Percentiles rank a stretch among this genome's conserved stretches.
These are phyloP conservation scores for Spencermartinsiella europaea DNA, from an alignment of 805 yeast species.

Conservation along the genomic window DNA sequence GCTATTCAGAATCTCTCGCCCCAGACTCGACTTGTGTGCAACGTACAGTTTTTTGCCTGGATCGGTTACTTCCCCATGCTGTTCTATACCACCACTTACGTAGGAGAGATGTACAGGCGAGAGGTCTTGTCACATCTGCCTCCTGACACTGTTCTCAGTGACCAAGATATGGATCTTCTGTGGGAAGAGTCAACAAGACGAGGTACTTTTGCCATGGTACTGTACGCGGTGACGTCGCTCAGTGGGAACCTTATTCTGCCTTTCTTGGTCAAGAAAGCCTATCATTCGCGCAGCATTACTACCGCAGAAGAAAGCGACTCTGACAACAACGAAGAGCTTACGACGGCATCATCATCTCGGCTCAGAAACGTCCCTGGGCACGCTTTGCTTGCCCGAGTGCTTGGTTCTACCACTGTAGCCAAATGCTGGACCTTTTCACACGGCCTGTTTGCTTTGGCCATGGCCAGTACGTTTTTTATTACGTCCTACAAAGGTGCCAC, in stretches of 20 bases:
- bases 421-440: conserved; percentile 50
- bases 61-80: conserved; percentile 63
- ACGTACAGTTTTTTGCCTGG: conserved; percentile 62
- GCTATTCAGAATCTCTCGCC: conserved; percentile 39
- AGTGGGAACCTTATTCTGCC: conserved; percentile 44
- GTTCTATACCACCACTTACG: conserved; percentile 61
- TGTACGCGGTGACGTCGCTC: conserved; percentile 46
- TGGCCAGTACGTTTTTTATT: conserved; percentile 44
- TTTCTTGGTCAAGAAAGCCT: conserved; percentile 34
- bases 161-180: conserved; percentile 33
- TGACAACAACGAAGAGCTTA: conserved; percentile 11
- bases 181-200: conserved; percentile 46
- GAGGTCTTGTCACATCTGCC: conserved; percentile 35
- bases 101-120: conserved; percentile 48
- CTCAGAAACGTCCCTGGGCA: not conserved
- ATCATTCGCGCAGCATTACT: conserved; percentile 11
- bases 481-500: conserved; percentile 40
- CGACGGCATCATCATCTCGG: not conserved
- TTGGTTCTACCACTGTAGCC: conserved; percentile 29
- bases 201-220: conserved; percentile 48
- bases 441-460: conserved; percentile 44
- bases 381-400: not conserved
- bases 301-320: not conserved
- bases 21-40: conserved; percentile 47
- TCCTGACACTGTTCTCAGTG: conserved; percentile 36